Evolutionary conservation across 2,329 filamentous ascomycete species (phyloP), one percentile per base, ranked within the genome.

Genomic region (Colletotrichum caudatum): DNA sequence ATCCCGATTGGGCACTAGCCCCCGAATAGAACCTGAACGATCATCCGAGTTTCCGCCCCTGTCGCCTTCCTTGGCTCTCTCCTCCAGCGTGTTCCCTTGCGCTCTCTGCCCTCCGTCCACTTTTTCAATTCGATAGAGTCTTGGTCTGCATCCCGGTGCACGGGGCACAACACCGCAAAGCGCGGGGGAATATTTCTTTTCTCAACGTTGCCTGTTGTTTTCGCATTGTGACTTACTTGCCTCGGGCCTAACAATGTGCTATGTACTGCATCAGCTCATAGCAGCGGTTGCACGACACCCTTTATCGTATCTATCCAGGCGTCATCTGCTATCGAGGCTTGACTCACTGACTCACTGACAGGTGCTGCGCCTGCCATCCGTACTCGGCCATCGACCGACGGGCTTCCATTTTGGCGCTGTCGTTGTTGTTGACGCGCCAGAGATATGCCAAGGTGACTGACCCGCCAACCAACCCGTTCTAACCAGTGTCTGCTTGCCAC

Each of bases 121-220:
- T 71, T 71, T 71, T 71, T 39, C 53, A 71, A 69, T 69, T 64
- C 65, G 69, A 71, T 71, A 48, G 16, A 71, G 64, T 64, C 69
- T 69, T 23, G 23, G 23, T 59, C 64, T 68, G 58, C 68, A 71
- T 41, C 48, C 61, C 29, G 60, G 26, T 37, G 68, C 57, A 62
- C 64, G 57, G 57, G n/a, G 41, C 64, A 41, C 39, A 39, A 11
- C 35, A 44, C 41, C 18, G 41, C 41, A 57, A 29, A 41, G 51
- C 29, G 26, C 23, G 37, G 51, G 50, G 16, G 56, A 18, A 41
- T 14, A 41, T 18, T 56, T 58, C 39, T 58, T 57, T 29, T 53
- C 48, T 29, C 46, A 39, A 71, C 64, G 64, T 53, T 48, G 54
- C 12, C 35, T 44, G 26, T n/a, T 56, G 18, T 39, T 54, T 20